Evolutionary conservation across 208 protist genomes (phyloP).

Genomic region (Acanthamoeba triangularis): DNA sequence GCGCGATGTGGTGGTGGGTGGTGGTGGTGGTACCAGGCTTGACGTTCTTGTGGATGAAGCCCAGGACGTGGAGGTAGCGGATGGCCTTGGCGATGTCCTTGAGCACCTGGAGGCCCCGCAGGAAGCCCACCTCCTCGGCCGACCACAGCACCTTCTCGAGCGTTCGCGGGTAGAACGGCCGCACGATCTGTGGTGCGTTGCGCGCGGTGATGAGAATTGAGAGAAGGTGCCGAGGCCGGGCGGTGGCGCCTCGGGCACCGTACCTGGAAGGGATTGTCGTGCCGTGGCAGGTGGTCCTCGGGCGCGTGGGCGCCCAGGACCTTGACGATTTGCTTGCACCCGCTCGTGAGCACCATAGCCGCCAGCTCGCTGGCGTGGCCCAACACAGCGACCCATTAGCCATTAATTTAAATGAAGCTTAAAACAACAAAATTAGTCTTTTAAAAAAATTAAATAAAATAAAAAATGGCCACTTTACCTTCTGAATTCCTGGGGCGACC

Average conservation of each 20-base stretch:
- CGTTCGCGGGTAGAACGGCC: conserved; percentile 32
- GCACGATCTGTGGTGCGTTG: background rate
- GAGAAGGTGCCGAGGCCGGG: background rate
- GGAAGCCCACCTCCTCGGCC: background rate
- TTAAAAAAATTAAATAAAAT: too few relatives aligned
- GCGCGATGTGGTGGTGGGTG: background rate
- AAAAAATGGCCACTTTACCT: background rate
- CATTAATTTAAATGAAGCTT: too few relatives aligned
- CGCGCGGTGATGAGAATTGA: background rate
- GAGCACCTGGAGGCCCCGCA: background rate
- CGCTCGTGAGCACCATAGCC: conserved; percentile 16
- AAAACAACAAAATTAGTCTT: too few relatives aligned
- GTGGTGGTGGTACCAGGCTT: background rate
- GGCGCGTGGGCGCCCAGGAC: background rate
- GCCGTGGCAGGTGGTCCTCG: background rate
- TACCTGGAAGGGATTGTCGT: conserved; percentile 29
- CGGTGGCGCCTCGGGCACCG: background rate
- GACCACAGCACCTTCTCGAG: conserved; percentile 36
- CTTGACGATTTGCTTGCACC: conserved; percentile 23
- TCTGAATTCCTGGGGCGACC: background rate
- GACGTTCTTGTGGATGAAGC: conserved; percentile 31
- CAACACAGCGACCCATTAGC: background rate
- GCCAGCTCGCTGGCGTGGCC: background rate
- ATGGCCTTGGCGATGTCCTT: conserved; percentile 15
- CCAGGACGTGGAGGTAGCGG: conserved; percentile 6